Conservation (phyloP, 495 filamentous ascomycete species). For the Neohortaea acidophila region DNA sequence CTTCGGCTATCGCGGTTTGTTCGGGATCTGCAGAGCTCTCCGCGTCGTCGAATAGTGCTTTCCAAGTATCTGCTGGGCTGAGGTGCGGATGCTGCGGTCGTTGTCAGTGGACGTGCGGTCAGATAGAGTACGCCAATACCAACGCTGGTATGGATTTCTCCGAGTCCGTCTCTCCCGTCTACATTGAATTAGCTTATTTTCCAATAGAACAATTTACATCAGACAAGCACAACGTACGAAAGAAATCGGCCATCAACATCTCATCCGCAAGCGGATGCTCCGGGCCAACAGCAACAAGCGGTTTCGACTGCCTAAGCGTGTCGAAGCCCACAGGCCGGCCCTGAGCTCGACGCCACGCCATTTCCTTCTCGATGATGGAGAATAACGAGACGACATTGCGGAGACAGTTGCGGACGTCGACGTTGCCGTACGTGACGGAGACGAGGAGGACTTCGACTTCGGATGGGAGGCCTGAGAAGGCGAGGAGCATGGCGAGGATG, state of each 20-base stretch:
- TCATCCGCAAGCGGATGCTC: slow-evolving; percentile 74
- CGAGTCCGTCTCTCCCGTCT: slow-evolving; percentile 87
- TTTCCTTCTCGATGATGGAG: slow-evolving; percentile 80
- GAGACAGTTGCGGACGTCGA: slow-evolving; percentile 69
- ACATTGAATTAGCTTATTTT: background rate
- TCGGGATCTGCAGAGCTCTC: slow-evolving; percentile 27
- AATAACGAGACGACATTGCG: slow-evolving; percentile 85
- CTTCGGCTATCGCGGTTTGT: slow-evolving; percentile 20
- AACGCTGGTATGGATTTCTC: slow-evolving; percentile 74
- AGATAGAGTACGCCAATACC: slow-evolving; percentile 15
- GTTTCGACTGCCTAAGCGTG: slow-evolving; percentile 50
- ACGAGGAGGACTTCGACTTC: slow-evolving; percentile 82
- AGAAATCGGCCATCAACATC: slow-evolving; percentile 72
- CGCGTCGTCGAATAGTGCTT: slow-evolving; percentile 54
- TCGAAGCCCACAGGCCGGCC: slow-evolving; percentile 53
- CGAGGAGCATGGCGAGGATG: slow-evolving; percentile 70
- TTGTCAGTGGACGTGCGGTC: too few species aligned
- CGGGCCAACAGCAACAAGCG: slow-evolving; percentile 74
- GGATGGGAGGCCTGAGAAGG: slow-evolving; percentile 64
- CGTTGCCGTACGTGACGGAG: slow-evolving; percentile 81
- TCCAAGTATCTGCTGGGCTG: slow-evolving; percentile 71
- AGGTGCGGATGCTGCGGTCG: slow-evolving; percentile 73
- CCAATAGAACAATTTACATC: too few species aligned
- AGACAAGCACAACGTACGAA: slow-evolving; percentile 48
- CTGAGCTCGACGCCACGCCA: slow-evolving; percentile 58